These are phyloP conservation scores for Suillus alpinus DNA, from an alignment of 768 basidiomycete genomes.

Conservation along the genomic window DNA sequence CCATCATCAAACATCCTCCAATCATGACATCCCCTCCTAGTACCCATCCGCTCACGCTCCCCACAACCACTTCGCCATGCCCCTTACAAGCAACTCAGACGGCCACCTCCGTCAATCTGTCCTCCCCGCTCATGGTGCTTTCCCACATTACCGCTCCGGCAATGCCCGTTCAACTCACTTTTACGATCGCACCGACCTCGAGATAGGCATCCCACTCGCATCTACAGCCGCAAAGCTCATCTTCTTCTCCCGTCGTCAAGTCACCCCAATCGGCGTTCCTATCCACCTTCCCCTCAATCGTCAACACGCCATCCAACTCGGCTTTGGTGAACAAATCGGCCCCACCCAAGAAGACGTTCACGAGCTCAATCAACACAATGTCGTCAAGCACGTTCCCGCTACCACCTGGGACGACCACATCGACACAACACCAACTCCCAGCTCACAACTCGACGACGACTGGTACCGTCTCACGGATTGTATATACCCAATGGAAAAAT, in stretches of 20 bases:
- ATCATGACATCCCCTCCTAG: constrained; percentile 21
- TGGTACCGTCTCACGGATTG: constrained; percentile 56
- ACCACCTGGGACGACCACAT: constrained; percentile 21
- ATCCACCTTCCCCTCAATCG: constrained; percentile 32
- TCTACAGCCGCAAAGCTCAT: constrained; percentile 59
- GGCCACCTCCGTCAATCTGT: constrained; percentile 21
- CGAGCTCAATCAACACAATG: constrained; percentile 49
- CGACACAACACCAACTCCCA: constrained; percentile 31
- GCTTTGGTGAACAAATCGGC: constrained; percentile 24
- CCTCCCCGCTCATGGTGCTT: constrained; percentile 41
- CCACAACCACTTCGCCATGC: constrained; percentile 56
- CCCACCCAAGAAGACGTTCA: constrained; percentile 60
- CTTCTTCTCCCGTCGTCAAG: constrained; percentile 58
- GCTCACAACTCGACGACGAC: constrained; percentile 51
- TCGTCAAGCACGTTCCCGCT: constrained; percentile 28
- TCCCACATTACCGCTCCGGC: constrained; percentile 42
- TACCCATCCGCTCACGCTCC: constrained; percentile 62
- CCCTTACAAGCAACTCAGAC: constrained; percentile 33
- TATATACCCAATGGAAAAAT: constrained; percentile 31
- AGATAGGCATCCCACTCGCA: constrained; percentile 41
- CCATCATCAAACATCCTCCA: background rate
- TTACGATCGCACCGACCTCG: constrained; percentile 29
- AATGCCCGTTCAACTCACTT: constrained; percentile 30
- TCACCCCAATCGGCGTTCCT: constrained; percentile 42
- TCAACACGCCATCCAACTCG: constrained; percentile 24